Evolutionary conservation across 371 early-diverging fungal genomes (phyloP).

Genomic region (Entomophthora muscae): DNA sequence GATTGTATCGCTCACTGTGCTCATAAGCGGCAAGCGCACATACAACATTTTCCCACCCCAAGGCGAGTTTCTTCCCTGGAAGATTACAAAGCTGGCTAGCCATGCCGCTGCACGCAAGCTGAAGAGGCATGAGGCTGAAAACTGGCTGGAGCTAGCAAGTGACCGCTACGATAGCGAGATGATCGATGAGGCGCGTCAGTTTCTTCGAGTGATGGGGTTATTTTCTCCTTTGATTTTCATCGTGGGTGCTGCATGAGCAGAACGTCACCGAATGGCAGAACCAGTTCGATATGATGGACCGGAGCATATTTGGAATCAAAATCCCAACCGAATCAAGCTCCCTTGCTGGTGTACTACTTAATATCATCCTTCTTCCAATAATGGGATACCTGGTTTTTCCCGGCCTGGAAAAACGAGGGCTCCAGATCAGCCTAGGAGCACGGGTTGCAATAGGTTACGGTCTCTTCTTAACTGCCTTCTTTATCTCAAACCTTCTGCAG

Average conservation of each 20-base stretch:
- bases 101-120: background rate
- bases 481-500: background rate
- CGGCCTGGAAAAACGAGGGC: constrained; percentile 8
- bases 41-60: constrained; percentile 34
- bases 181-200: constrained; percentile 7
- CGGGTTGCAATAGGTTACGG: constrained; percentile 1
- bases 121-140: background rate
- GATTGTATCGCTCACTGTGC: constrained; percentile 18
- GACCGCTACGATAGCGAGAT: background rate
- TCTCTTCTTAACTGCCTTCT: background rate
- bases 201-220: constrained; percentile 13
- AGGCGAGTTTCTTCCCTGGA: constrained; percentile 28
- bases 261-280: constrained; percentile 15
- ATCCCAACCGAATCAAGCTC: background rate
- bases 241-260: constrained; percentile 29
- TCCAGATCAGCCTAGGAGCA: background rate
- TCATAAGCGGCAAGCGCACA: constrained; percentile 23
- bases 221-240: constrained; percentile 26
- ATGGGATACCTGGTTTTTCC: constrained; percentile 3
- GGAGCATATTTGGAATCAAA: constrained; percentile 12
- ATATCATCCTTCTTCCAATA: constrained; percentile 2
- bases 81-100: constrained; percentile 13
- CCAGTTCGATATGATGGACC: constrained; percentile 17
- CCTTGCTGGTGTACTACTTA: background rate
- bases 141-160: constrained; percentile 9